Evolutionary conservation across 495 filamentous ascomycete species (phyloP).

Genomic region (Penicillium psychrofluorescens): DNA sequence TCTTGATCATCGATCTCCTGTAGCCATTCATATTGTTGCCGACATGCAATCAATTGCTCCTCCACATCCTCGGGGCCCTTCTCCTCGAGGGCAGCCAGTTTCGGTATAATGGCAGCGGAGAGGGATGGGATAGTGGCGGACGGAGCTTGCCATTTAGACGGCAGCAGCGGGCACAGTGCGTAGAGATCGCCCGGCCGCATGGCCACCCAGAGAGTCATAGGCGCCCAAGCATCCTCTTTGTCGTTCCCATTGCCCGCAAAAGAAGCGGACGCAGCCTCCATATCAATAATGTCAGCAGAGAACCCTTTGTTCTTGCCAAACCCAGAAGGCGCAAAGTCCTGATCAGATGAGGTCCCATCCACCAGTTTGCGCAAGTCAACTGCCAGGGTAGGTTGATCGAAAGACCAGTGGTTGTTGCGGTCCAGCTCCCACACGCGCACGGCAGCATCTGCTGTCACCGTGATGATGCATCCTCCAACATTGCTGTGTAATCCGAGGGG

Average conservation of each 20-base stretch:
- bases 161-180: conserved; percentile 80
- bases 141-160: conserved; percentile 73
- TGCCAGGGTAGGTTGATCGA: conserved; percentile 70
- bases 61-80: conserved; percentile 50
- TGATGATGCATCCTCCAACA: conserved; percentile 58
- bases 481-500: conserved; percentile 66
- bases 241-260: conserved; percentile 62
- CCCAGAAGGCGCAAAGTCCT: conserved; percentile 65
- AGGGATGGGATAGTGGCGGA: conserved; percentile 68
- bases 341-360: conserved; percentile 65
- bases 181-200: conserved; percentile 87
- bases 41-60: conserved; percentile 36
- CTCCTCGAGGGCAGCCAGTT: conserved; percentile 52
- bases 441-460: conserved; percentile 75
- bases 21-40: conserved; percentile 78
- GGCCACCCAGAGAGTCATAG: conserved; percentile 87
- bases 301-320: conserved; percentile 70
- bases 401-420: conserved; percentile 69
- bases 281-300: conserved; percentile 74
- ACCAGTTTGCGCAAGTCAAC: conserved; percentile 78
- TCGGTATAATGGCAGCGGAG: conserved; percentile 64
- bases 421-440: conserved; percentile 86
- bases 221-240: conserved; percentile 71
- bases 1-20: conserved; percentile 75
- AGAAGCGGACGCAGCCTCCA: conserved; percentile 80